Evolutionary conservation across 2,329 filamentous ascomycete species (phyloP), one percentile per base, ranked within the genome.

Genomic region (Mycosphaerella sp.): DNA sequence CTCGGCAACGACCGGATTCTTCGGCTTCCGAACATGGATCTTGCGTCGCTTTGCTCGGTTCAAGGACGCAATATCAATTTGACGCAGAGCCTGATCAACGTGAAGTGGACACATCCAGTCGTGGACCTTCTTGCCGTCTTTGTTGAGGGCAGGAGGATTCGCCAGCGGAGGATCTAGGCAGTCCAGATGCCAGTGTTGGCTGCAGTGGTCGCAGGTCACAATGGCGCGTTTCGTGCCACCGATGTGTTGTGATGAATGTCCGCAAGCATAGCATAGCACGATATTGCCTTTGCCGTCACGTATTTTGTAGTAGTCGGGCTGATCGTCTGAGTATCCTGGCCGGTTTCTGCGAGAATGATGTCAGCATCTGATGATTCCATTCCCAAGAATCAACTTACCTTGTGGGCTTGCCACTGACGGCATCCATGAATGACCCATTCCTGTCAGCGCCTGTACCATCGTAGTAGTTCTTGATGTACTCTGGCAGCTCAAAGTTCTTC

Each of bases 71-170:
- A 60, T 58, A 7, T 83, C 80, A 16, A 84, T 71, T 41, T 78
- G 72, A 27, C 72, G 72, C 51, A 95, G 75, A 50, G 90, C 78
- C 56, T 91, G 84, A 47, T 93, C 87, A 37, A 86, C 76, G 66
- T 98, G 93, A 57, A 86, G 82, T 44, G 91, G 91, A 66, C 93
- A 98, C 69, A 83, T 85, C 88, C 89, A 98, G 49, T 83, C 85
- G 63, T 75, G 73, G 41, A 84, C 82, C 45, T 85, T 76, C 44
- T 75, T 74, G 58, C 75, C 74, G 44, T 77, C 66, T 58, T 66
- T 50, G 56, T 66, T 68, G 52, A 74, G 71, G 48, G 82, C 78
- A 9, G 90, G 90, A 35, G 89, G 86, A 49, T 86, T 82, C 30
- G 89, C 82, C 64, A 90, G 73, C 30, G 91, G 90, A 25, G 89